Conservation (phyloP, 768 basidiomycete genomes). For the Stropharia rugosoannulata region DNA sequence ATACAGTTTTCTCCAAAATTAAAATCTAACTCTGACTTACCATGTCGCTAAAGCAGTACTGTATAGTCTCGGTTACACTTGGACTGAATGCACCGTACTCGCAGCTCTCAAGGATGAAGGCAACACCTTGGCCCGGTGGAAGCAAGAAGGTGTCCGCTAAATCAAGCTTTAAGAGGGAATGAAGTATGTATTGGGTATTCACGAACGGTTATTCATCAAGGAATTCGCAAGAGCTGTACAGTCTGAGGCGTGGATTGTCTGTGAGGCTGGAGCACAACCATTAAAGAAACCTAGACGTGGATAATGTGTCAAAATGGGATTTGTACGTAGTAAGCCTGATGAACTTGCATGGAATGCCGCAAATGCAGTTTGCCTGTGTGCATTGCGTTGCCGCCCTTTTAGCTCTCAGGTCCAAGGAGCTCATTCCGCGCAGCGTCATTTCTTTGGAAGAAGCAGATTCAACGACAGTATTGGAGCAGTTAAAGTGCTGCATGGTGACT, state of each 20-base stretch:
- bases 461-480: constrained; percentile 1
- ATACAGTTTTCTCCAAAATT: neutral
- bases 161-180: neutral
- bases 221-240: constrained; percentile 6
- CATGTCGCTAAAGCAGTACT: constrained; percentile 14
- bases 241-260: constrained; percentile 7
- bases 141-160: constrained; percentile 9
- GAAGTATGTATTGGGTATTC: neutral
- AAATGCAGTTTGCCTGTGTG: constrained; percentile 7
- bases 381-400: constrained; percentile 5
- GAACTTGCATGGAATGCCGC: constrained; percentile 9
- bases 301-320: neutral
- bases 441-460: neutral
- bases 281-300: constrained; percentile 4
- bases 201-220: constrained; percentile 8
- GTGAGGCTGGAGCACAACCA: constrained; percentile 2
- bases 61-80: neutral
- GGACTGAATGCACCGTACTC: constrained; percentile 9
- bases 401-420: neutral
- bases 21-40: neutral
- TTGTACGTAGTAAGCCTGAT: neutral
- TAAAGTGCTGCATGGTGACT: constrained; percentile 9
- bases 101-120: constrained; percentile 14
- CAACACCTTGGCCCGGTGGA: constrained; percentile 9
- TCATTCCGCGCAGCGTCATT: neutral